Base-by-base conservation (phyloP, 371 early-diverging fungal genomes). In the Syncephalis fuscata region DNA sequence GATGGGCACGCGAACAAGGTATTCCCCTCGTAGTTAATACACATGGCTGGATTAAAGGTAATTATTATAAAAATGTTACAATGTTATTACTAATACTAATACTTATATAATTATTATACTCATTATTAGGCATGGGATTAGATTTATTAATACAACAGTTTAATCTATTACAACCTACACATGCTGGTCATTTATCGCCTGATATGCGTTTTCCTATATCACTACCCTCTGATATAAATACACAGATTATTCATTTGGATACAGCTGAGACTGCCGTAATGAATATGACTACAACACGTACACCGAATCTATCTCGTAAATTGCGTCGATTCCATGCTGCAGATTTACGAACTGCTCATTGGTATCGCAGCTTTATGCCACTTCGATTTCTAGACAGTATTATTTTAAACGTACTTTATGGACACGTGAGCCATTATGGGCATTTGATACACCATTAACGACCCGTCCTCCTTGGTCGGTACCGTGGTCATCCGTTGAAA, bases 21-120 rank as follows among this genome's bases (percentile, higher is more conserved):
- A 57, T 82, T 17, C 89, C 87, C 15, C 58, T 86, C 14, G 70
- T 88, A 15, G 66, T 88, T 37, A 88, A 88, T 58, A 86, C 87
- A 1, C 76, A 78, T 40, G 89, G 89, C 14, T 88, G 87, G 85
- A 63, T 80, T 39, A 79, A 75, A 52, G 83, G 81, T 67, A 47
- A 45, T 50, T 49, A n/a, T n/a, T n/a, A n/a, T n/a, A n/a, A n/a
- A n/a, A n/a, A 46, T 10, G 17, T 9, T 9, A 48, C 3, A 5
- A 27, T 22, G 21, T 41, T 14, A 45, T 39, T 22, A n/a, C n/a
- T n/a, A n/a, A n/a, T n/a, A n/a, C n/a, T n/a, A n/a, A n/a, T n/a
- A n/a, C n/a, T n/a, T n/a, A n/a, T 27, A 20, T 20, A 40, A 8
- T 14, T 39, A 41, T 42, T 44, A 9, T 44, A 19, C 51, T 5